These are phyloP conservation scores for Colletotrichum higginsianum DNA, from an alignment of 2,329 filamentous ascomycete species.

Conservation along the genomic window DNA sequence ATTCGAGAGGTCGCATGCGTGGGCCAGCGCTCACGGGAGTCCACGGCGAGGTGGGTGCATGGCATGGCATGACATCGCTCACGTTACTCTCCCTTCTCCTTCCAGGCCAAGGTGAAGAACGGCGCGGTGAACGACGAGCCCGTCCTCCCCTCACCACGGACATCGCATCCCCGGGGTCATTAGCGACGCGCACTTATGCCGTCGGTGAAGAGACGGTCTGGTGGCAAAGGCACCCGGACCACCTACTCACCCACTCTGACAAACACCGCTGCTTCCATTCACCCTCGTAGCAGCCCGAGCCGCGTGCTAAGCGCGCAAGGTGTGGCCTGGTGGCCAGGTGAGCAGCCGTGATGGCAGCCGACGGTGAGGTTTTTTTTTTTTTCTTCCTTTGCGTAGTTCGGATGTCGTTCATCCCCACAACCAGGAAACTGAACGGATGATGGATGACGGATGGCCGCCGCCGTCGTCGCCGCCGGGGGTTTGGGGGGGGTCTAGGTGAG, in stretches of 20 bases:
- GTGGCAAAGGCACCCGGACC: neutral
- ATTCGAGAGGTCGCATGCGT: conserved; percentile 34
- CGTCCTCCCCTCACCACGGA: neutral
- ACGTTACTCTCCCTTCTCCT: neutral
- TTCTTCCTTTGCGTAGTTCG: conserved; percentile 5
- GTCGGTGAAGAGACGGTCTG: conserved; percentile 5
- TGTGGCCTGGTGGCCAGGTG: neutral
- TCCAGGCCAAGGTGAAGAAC: neutral
- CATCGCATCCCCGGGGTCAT: neutral
- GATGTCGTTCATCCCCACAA: conserved; percentile 17
- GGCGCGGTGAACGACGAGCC: neutral
- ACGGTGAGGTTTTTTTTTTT: too few species aligned
- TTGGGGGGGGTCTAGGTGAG: conserved; percentile 11
- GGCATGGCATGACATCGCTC: neutral
- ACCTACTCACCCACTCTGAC: neutral
- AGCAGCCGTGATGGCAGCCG: neutral
- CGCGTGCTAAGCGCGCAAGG: neutral
- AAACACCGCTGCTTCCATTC: neutral
- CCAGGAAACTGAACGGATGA: neutral
- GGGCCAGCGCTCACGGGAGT: conserved; percentile 34
- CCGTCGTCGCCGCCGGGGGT: too few species aligned
- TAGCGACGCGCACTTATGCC: conserved; percentile 3
- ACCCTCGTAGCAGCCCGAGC: neutral
- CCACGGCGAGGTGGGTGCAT: neutral
- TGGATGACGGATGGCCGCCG: too few species aligned